A percentile compares a stretch with the other conserved stretches of the same genome.
phyloP scores from a whole-genome alignment of 306 rosid species.

The Trifolium fragiferum region DNA sequence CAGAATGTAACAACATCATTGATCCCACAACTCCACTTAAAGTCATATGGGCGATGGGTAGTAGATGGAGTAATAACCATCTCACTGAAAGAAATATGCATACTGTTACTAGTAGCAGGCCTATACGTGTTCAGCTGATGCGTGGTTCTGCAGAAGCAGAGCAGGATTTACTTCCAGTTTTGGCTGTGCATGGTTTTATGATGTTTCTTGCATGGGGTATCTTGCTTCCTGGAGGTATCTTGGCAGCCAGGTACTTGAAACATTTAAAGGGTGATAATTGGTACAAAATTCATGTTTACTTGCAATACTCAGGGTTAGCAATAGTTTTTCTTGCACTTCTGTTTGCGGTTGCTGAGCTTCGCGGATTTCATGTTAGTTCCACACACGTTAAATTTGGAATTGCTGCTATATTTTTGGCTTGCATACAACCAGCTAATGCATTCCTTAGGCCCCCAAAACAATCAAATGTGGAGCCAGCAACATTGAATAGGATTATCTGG shows the following conservation, averaged over 20 bases:
- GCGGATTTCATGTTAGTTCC: slow-evolving; percentile 75
- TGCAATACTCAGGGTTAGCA: slow-evolving; percentile 89
- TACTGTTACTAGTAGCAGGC: slow-evolving; percentile 76
- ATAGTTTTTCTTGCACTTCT: slow-evolving; percentile 81
- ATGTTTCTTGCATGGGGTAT: slow-evolving; percentile 97
- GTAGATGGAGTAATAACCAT: slow-evolving; percentile 66
- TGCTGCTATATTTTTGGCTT: slow-evolving; percentile 68
- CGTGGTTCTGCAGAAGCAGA: slow-evolving; percentile 96
- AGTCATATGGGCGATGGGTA: slow-evolving; percentile 95
- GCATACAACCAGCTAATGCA: slow-evolving; percentile 78
- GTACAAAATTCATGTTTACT: slow-evolving; percentile 88
- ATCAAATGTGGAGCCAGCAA: slow-evolving; percentile 58
- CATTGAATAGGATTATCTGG: slow-evolving; percentile 73
- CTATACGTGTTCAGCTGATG: slow-evolving; percentile 67
- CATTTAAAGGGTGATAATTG: slow-evolving; percentile 93
- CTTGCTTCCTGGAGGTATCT: slow-evolving; percentile 84
- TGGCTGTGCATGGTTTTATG: slow-evolving; percentile 95
- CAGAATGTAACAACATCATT: slow-evolving; percentile 77
- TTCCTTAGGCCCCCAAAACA: slow-evolving; percentile 66
- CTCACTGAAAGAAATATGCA: slow-evolving; percentile 83
- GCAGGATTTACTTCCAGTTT: slow-evolving; percentile 86
- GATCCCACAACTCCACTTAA: slow-evolving; percentile 88
- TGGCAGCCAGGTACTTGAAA: slow-evolving; percentile 88
- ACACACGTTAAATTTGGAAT: slow-evolving; percentile 80
- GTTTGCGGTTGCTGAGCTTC: slow-evolving; percentile 92